phyloP scores from a whole-genome alignment of 805 yeast genomes.

The Cephaloascus fragrans region DNA sequence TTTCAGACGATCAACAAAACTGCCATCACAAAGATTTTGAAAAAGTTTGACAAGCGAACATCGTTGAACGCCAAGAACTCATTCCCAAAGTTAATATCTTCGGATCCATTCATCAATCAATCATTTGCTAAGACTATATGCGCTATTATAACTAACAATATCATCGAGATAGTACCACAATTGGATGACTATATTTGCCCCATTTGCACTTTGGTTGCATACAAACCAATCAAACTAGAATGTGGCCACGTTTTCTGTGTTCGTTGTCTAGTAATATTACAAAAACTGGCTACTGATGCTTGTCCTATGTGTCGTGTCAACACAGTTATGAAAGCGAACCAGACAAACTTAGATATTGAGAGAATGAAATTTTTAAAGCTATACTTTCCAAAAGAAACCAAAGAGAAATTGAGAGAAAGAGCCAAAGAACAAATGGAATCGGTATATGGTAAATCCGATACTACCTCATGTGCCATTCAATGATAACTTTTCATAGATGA shows the following conservation, averaged over 20 bases:
- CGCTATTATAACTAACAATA: constrained; percentile 40
- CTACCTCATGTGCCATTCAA: too few relatives aligned
- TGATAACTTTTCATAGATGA: too few relatives aligned
- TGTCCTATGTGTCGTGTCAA: constrained; percentile 62
- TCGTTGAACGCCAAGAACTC: constrained; percentile 34
- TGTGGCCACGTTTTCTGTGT: constrained; percentile 70
- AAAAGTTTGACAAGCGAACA: constrained; percentile 71
- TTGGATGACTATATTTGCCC: constrained; percentile 72
- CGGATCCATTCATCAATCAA: constrained; percentile 33
- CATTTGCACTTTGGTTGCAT: constrained; percentile 60
- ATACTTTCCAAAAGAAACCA: constrained; percentile 61
- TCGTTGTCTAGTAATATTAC: constrained; percentile 60
- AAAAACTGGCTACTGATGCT: constrained; percentile 43
- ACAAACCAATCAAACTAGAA: constrained; percentile 54
- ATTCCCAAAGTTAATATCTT: constrained; percentile 34
- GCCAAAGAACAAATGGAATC: constrained; percentile 31
- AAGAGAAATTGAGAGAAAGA: constrained; percentile 48
- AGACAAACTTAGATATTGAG: constrained; percentile 46
- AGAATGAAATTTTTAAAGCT: constrained; percentile 42
- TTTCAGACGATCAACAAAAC: constrained; percentile 53
- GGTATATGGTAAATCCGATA: constrained; percentile 14
- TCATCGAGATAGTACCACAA: constrained; percentile 57
- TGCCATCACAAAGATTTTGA: constrained; percentile 60
- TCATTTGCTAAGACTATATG: constrained; percentile 47
- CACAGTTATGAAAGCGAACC: constrained; percentile 50